Conservation (phyloP, 2,329 filamentous ascomycete genomes). For the Colletotrichum australisinense region DNA sequence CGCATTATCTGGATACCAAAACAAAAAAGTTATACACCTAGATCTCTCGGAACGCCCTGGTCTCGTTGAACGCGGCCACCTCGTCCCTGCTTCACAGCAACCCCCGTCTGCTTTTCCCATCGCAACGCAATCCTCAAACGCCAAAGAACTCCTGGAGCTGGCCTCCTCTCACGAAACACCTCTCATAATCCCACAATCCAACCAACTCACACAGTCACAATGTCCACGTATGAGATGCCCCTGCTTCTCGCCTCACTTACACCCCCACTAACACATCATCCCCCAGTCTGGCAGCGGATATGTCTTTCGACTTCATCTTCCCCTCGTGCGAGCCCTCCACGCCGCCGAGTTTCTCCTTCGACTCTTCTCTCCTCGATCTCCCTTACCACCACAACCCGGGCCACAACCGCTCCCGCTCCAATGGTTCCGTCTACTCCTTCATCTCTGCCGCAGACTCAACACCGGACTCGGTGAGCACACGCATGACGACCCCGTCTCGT, state of each 20-base stretch:
- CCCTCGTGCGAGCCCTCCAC: slow-evolving; percentile 63
- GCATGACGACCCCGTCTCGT: slow-evolving; percentile 74
- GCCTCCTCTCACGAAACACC: slow-evolving; percentile 28
- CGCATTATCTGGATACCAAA: slow-evolving; percentile 23
- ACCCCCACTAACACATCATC: slow-evolving; percentile 42
- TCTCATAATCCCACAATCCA: slow-evolving; percentile 36
- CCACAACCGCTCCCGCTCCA: slow-evolving; percentile 73
- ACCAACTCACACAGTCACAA: slow-evolving; percentile 42
- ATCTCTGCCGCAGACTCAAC: slow-evolving; percentile 69
- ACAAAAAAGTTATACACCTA: slow-evolving; percentile 32
- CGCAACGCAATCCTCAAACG: slow-evolving; percentile 5
- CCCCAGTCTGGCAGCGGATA: slow-evolving; percentile 68
- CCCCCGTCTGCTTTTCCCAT: slow-evolving; percentile 28
- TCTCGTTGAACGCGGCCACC: slow-evolving; percentile 37
- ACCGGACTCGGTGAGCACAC: slow-evolving; percentile 74
- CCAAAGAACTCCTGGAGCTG: slow-evolving; percentile 31
- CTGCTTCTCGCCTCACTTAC: slow-evolving; percentile 32
- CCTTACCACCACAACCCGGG: slow-evolving; percentile 56
- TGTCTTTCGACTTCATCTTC: slow-evolving; percentile 72
- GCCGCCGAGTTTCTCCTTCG: slow-evolving; percentile 65
- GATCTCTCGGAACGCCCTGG: slow-evolving; percentile 40
- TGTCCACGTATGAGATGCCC: slow-evolving; percentile 53
- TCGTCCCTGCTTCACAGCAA: slow-evolving; percentile 39
- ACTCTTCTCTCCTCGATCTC: slow-evolving; percentile 67
- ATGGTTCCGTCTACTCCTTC: slow-evolving; percentile 75